Evolutionary conservation across 2,329 filamentous ascomycete genomes (phyloP), one percentile per base, ranked within the genome.

Genomic region (Aspergillus sp.): DNA sequence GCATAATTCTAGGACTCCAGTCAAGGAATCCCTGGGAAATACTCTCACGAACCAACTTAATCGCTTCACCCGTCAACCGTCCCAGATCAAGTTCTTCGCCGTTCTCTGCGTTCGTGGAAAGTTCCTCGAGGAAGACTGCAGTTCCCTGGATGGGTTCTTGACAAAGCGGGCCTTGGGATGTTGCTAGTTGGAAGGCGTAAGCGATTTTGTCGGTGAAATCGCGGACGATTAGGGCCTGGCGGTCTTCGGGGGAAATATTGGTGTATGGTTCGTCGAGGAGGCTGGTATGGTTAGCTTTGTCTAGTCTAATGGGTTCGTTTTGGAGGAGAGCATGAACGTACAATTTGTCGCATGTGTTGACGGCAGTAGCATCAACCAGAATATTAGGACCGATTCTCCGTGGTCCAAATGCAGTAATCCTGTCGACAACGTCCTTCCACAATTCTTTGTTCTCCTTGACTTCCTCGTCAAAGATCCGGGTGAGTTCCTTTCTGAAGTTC

Each of bases 111-210:
- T 76, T 73, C 30, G 94, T 74, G 3, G 75, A 72, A 25, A 96
- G 74, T 42, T 89, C 84, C 67, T 98, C 90, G 43, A 98, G 75
- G 66, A 95, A 86, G 43, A 97, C 87, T 37, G 90, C 93, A 20
- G 96, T 80, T 44, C 93, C 93, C 71, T 96, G 91, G 43, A 96
- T 83, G 0, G 93, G 91, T 65, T 98, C 93, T 59, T 88, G 81
- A 69, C 93, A 97, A 44, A 97, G 79, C 0, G 93, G 90, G 0
- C 93, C 93, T 69, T 95, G 89, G 19, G 83, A 81, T 1, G 85
- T 94, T 35, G 89, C 86, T 13, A 97, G 84, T 66, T 98, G 93
- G 77, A 98, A 98, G 43, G 88, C 90, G 65, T 98, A 90, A 7
- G 82, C 77, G 53, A 97, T 87, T 65, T 95, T 97, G 73, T 97